Evolutionary conservation across 2,329 filamentous ascomycete genomes (phyloP), one percentile per base, ranked within the genome.

Genomic region (Zopfia rhizophila): DNA sequence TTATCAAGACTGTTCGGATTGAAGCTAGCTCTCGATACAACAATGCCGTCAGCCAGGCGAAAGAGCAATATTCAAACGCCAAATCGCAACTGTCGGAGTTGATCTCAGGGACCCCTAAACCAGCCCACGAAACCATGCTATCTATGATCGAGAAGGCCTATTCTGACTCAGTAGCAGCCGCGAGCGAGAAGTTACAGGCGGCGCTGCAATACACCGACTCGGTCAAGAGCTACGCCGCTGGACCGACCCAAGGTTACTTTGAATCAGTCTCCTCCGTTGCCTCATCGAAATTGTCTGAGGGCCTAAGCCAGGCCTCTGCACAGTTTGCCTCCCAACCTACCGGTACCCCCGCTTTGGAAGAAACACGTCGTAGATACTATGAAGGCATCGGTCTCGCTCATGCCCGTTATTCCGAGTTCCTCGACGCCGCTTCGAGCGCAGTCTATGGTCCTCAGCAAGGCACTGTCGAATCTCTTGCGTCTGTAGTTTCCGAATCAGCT

Each of bases 361-460:
- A 82, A 78, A 73, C 83, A 75, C 65, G 83, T 78, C 65, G 86
- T 79, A 75, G 87, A 45, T 93, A 93, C 70, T 92, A 91, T 58
- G 87, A 90, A 53, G 89, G 87, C 8, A 72, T 94, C 17, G 90
- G 90, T 19, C 70, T 90, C 31, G 90, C 91, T 1, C 88, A 95
- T 61, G 89, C 86, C 30, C 84, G 87, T 25, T 94, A 94, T 68
- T 85, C 86, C 4, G 86, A 87, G 37, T 93, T 94, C 61, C 55
- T 94, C 2, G 79, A 79, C 10, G 85, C 86, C 4, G 90, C 89
- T 6, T 90, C 88, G 7, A 84, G 82, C 24, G 89, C 86, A 14
- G 76, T 90, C 28, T 86, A 83, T 43, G 79, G 80, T 39, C 70
- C 76, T 25, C 53, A 68, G 19, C 66, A 70, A 45, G 66, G 66